phyloP scores from a whole-genome alignment of 139 green algal genomes.

The Ettlia oleoabundans region DNA sequence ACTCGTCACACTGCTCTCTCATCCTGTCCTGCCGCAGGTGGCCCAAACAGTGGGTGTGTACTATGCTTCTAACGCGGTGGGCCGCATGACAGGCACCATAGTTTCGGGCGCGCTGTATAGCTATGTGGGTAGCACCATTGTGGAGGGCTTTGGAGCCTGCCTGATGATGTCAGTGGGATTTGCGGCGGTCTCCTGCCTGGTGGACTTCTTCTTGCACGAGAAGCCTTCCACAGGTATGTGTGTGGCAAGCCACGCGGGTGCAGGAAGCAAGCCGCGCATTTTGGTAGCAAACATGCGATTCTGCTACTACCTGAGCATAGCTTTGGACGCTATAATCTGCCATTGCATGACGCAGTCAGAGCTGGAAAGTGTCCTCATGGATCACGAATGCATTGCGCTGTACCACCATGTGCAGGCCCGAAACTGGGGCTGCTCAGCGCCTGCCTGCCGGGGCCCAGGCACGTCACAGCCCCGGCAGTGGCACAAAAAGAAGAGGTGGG shows the following conservation, averaged over 20 bases:
- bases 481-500: neutral
- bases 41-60: conserved; percentile 89
- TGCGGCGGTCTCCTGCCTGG: conserved; percentile 41
- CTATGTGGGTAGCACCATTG: conserved; percentile 60
- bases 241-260: neutral
- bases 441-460: neutral
- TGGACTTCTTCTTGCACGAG: conserved; percentile 62
- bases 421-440: conserved; percentile 1
- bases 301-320: neutral
- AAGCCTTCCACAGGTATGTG: neutral
- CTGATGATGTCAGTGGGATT: conserved; percentile 75
- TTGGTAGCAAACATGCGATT: neutral
- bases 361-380: too few species aligned
- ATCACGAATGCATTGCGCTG: too few species aligned
- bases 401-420: neutral
- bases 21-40: conserved; percentile 47
- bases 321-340: too few species aligned
- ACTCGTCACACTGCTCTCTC: neutral
- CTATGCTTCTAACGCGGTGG: conserved; percentile 86
- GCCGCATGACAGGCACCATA: conserved; percentile 79
- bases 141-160: conserved; percentile 79
- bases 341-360: too few species aligned
- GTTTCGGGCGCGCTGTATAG: conserved; percentile 79
- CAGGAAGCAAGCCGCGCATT: neutral
- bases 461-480: neutral